Evolutionary conservation across 2,329 filamentous ascomycete genomes (phyloP).

Genomic region (Sphaerulina vaccinii): DNA sequence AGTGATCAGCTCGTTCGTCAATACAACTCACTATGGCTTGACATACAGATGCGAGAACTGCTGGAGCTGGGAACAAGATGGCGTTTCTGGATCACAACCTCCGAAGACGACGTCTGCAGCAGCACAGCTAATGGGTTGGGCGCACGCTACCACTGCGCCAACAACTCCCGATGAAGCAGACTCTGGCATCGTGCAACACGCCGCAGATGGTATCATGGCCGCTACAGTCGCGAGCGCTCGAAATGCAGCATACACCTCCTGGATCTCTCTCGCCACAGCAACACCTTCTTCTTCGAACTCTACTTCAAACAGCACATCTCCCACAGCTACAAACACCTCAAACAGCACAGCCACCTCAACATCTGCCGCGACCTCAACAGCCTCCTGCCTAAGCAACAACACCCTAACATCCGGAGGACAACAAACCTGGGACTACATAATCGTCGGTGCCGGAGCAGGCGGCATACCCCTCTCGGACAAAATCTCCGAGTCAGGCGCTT

Average conservation of each 20-base stretch:
- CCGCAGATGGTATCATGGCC: conserved; percentile 57
- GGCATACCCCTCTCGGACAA: conserved; percentile 61
- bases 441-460: conserved; percentile 62
- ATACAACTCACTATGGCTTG: conserved; percentile 58
- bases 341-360: conserved; percentile 4
- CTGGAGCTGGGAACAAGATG: conserved; percentile 46
- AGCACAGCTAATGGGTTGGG: conserved; percentile 34
- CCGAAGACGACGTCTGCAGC: conserved; percentile 38
- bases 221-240: conserved; percentile 45
- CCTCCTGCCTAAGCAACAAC: conserved; percentile 27
- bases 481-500: conserved; percentile 63
- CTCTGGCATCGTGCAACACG: conserved; percentile 54
- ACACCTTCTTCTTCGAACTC: conserved; percentile 47
- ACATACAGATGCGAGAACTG: conserved; percentile 63
- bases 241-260: conserved; percentile 45
- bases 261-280: conserved; percentile 35
- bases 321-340: conserved; percentile 20
- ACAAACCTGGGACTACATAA: conserved; percentile 61
- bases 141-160: conserved; percentile 31
- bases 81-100: conserved; percentile 41
- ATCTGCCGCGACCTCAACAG: conserved; percentile 26
- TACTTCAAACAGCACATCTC: conserved; percentile 12
- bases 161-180: conserved; percentile 39
- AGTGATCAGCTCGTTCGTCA: conserved; percentile 59
- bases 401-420: conserved; percentile 40